These are phyloP conservation scores for Puccinia triticina DNA, from an alignment of 1,284 basidiomycete species.

Conservation along the genomic window DNA sequence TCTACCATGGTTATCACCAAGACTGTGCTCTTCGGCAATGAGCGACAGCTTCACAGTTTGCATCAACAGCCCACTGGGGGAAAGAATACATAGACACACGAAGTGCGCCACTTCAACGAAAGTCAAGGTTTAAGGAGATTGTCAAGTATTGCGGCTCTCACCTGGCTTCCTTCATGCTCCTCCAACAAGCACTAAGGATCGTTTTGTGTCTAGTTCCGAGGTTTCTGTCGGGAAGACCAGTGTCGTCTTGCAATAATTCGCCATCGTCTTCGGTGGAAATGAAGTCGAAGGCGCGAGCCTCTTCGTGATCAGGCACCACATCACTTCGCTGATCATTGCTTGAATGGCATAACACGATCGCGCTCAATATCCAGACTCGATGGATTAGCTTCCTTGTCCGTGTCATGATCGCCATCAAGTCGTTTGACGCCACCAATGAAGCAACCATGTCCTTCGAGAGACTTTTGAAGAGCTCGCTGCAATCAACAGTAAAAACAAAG, in stretches of 20 bases:
- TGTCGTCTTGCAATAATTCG: conserved; percentile 17
- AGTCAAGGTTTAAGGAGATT: not conserved
- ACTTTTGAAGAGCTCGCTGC: conserved; percentile 33
- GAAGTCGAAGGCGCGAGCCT: conserved; percentile 36
- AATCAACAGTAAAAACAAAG: not conserved
- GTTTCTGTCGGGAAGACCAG: not conserved
- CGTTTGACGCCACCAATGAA: conserved; percentile 31
- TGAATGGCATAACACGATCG: conserved; percentile 31
- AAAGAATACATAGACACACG: not conserved
- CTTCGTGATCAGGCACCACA: conserved; percentile 44
- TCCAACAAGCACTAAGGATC: conserved; percentile 46
- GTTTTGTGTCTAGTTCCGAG: conserved; percentile 20
- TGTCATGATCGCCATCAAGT: conserved; percentile 30
- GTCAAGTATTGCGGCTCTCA: conserved; percentile 1
- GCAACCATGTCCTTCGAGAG: conserved; percentile 38
- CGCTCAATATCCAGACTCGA: conserved; percentile 37
- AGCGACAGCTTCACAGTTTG: conserved; percentile 27
- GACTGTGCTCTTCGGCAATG: not conserved
- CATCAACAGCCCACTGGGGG: conserved; percentile 35
- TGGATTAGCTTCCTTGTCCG: conserved; percentile 15
- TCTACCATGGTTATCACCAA: not conserved
- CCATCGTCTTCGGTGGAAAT: conserved; percentile 16
- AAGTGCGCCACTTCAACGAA: not conserved
- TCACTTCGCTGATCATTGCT: conserved; percentile 4
- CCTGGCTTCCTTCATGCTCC: conserved; percentile 51